A percentile compares a stretch with the other conserved stretches of the same genome.
These are phyloP conservation scores for Aristolochia californica DNA, from an alignment of 164 flowering plant species.

Conservation along the genomic window DNA sequence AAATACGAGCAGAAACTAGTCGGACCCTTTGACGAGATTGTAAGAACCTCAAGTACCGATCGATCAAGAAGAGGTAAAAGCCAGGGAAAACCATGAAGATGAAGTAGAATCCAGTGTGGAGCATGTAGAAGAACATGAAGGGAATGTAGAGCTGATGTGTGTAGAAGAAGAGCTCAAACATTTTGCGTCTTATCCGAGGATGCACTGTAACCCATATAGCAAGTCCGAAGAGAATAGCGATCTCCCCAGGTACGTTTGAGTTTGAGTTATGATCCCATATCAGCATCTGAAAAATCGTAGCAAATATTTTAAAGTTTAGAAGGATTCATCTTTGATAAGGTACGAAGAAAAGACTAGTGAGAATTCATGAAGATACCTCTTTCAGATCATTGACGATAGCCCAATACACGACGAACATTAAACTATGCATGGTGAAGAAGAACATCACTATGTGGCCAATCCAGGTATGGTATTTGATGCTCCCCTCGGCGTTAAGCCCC, in stretches of 20 bases:
- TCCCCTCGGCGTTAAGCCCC: conserved; percentile 16
- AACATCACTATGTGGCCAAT: conserved; percentile 59
- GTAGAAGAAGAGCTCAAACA: conserved; percentile 82
- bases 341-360: too few species aligned
- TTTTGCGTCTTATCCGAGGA: conserved; percentile 44
- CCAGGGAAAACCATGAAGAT: conserved; percentile 66
- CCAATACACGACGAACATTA: conserved; percentile 41
- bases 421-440: conserved; percentile 58
- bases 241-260: conserved; percentile 72
- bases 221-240: conserved; percentile 42
- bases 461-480: conserved; percentile 79
- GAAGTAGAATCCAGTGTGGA: conserved; percentile 56
- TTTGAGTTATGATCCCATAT: conserved; percentile 39
- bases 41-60: conserved; percentile 65
- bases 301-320: too few species aligned
- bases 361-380: conserved; percentile 4
- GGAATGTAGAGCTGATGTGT: conserved; percentile 63
- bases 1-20: conserved; percentile 48
- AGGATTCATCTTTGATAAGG: too few species aligned
- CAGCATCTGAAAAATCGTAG: too few species aligned
- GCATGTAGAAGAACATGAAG: conserved; percentile 58
- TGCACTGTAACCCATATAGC: conserved; percentile 54
- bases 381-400: conserved; percentile 3
- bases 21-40: conserved; percentile 52
- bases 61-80: conserved; percentile 73